Evolutionary conservation across 192 early-diverging fungal genomes (phyloP).

Genomic region (Backusella sp.): DNA sequence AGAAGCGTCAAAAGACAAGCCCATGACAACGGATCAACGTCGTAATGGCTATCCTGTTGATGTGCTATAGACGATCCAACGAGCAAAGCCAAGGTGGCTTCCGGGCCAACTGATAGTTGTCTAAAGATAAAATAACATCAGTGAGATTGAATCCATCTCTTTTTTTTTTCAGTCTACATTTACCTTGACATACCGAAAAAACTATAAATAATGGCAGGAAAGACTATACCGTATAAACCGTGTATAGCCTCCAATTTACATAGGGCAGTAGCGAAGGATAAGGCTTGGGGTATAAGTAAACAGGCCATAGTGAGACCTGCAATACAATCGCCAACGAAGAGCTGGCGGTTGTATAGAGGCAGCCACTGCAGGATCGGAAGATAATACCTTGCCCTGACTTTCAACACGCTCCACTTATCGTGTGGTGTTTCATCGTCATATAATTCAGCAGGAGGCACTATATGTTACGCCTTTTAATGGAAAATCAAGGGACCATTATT

Average conservation of each 20-base stretch:
- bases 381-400: constrained; percentile 81
- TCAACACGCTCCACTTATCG: constrained; percentile 38
- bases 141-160: background rate
- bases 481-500: background rate
- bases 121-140: constrained; percentile 33
- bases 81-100: constrained; percentile 48
- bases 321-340: constrained; percentile 72
- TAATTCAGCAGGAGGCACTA: constrained; percentile 9
- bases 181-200: constrained; percentile 93
- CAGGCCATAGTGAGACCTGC: constrained; percentile 82
- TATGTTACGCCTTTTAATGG: background rate
- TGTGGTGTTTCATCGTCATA: constrained; percentile 17
- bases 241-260: constrained; percentile 80
- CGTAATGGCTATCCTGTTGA: constrained; percentile 36
- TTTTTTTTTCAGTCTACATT: background rate
- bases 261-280: constrained; percentile 89
- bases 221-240: constrained; percentile 85
- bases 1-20: constrained; percentile 74
- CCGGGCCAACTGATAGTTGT: constrained; percentile 92
- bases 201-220: constrained; percentile 81
- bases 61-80: constrained; percentile 22
- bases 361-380: constrained; percentile 94
- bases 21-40: constrained; percentile 51
- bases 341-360: constrained; percentile 65
- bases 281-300: constrained; percentile 67